Percentiles rank a stretch among this genome's conserved stretches.
Conservation (phyloP, 2,329 filamentous ascomycete genomes). For the Aureobasidium vineae region DNA sequence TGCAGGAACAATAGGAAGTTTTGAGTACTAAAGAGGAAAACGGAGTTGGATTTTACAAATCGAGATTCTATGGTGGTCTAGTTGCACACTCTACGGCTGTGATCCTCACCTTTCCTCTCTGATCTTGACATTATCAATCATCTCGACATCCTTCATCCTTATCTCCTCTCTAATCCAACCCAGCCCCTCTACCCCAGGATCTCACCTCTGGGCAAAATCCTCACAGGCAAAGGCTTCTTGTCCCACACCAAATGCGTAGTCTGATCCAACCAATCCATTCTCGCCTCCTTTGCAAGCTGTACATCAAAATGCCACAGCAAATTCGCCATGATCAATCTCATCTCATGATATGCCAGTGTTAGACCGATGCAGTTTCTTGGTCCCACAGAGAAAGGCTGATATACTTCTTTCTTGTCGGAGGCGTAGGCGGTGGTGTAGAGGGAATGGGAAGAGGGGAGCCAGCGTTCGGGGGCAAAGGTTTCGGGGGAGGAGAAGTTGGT, state of each 20-base stretch:
- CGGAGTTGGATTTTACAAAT: background rate
- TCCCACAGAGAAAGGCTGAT: conserved; percentile 33
- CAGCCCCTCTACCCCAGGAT: background rate
- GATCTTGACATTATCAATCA: background rate
- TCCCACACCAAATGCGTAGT: conserved; percentile 17
- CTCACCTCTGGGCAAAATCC: background rate
- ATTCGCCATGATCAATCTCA: conserved; percentile 15
- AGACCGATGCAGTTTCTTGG: conserved; percentile 19
- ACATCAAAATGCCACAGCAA: conserved; percentile 21
- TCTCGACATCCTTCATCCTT: background rate
- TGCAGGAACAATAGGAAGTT: conserved; percentile 10
- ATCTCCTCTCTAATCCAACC: background rate
- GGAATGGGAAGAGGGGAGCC: conserved; percentile 30
- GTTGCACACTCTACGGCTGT: background rate
- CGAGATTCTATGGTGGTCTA: background rate
- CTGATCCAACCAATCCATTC: conserved; percentile 10
- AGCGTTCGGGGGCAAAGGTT: conserved; percentile 37
- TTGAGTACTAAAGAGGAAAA: background rate
- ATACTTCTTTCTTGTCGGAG: conserved; percentile 31
- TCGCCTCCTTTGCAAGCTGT: background rate
- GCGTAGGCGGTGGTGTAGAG: conserved; percentile 29
- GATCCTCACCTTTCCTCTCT: background rate
- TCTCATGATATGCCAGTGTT: conserved; percentile 16
- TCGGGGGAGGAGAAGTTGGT: conserved; percentile 27
- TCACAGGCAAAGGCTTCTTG: conserved; percentile 14